Evolutionary conservation across 768 basidiomycete species (phyloP), one percentile per base, ranked within the genome.

Genomic region (Pleurotus tuoliensis): DNA sequence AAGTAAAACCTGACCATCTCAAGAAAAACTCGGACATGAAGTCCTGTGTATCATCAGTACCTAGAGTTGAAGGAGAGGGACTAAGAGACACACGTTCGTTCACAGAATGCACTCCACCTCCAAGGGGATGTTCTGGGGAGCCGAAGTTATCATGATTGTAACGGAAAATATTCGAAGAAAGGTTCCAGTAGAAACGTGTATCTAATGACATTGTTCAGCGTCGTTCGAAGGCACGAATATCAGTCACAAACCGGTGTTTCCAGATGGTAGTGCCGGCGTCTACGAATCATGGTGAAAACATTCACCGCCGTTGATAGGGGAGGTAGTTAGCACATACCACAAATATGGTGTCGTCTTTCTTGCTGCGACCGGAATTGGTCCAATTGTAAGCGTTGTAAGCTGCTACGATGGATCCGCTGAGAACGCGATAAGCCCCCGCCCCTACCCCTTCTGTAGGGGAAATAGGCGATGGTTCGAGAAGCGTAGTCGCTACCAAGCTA

Each of bases 81-180:
- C 5, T 8, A 7, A 15, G 20, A 43, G 7, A 62, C 74, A 55
- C 58, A 78, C 82, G 73, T 69, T 84, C 83, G 43, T 84, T 75
- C 8, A 82, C 73, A 2, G 82, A 82, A 63, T 83, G 83, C n/a
- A 76, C 67, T 24, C 71, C 73, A 13, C 40, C 60, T 34, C 30
- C 30, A 34, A 34, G 30, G 8, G 30, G 30, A 9, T 34, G 30
- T 0, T 34, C 30, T 1, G 30, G 20, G 59, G 49, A 6, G 57
- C 46, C 55, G 25, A 57, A 65, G 9, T 40, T 57, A 3, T 66
- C 64, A 59, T 76, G 76, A 13, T 67, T 67, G 59, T 82, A 82
- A 15, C 82, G 76, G 69, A 78, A 81, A 48, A 82, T 82, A 57
- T 72, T 64, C n/a, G 52, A 46, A 3, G 57, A 56, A 15, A 73